These are phyloP conservation scores for Flaveria bidentis DNA, from an alignment of 129 eudicot species.

Conservation along the genomic window DNA sequence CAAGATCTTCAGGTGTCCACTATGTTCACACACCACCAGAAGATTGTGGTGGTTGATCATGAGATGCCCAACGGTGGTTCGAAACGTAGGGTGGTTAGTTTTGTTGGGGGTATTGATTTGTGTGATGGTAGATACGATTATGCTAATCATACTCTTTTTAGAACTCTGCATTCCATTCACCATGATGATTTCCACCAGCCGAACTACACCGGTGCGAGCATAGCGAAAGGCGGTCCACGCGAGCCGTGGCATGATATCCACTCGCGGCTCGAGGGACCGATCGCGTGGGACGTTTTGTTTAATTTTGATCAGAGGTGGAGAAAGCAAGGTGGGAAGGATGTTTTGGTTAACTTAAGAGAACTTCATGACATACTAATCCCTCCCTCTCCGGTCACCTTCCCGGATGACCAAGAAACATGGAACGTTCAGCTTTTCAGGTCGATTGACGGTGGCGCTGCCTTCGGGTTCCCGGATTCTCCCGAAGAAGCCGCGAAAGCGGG, in stretches of 20 bases:
- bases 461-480: conserved; percentile 73
- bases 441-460: conserved; percentile 88
- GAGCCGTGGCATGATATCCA: conserved; percentile 95
- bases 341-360: conserved; percentile 60
- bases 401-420: conserved; percentile 75
- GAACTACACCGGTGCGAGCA: conserved; percentile 57
- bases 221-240: conserved; percentile 77
- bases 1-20: conserved; percentile 69
- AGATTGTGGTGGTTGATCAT: conserved; percentile 73
- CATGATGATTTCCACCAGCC: conserved; percentile 85
- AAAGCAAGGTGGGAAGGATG: conserved; percentile 82
- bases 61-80: conserved; percentile 59
- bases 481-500: conserved; percentile 82
- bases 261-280: conserved; percentile 73
- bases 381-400: conserved; percentile 71
- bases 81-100: conserved; percentile 66
- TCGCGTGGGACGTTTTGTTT: conserved; percentile 83
- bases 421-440: conserved; percentile 75
- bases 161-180: conserved; percentile 57
- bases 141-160: conserved; percentile 66
- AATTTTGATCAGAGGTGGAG: conserved; percentile 87
- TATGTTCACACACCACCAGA: conserved; percentile 89
- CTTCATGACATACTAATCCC: conserved; percentile 55
- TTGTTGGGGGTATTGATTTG: conserved; percentile 82
- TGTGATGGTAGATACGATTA: conserved; percentile 81